Evolutionary conservation across 1,284 basidiomycete genomes (phyloP), one percentile per base, ranked within the genome.

Genomic region (Albatrellus sp.): DNA sequence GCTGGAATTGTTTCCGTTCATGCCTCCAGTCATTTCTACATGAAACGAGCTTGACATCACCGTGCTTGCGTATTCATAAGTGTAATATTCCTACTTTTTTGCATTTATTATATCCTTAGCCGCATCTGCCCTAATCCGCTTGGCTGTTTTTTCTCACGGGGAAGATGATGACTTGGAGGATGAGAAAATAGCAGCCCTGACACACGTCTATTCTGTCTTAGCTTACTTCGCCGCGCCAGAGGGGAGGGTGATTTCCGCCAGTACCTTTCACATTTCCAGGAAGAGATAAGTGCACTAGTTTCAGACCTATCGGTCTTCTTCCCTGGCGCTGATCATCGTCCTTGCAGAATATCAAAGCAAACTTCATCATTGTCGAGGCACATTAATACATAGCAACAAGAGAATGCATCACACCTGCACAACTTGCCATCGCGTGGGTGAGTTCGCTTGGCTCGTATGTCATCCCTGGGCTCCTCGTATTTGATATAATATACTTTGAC

Each of bases 401-500:
- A 55, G 75, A 73, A 57, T 65, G 64, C 0, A 55, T 75, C 24
- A 73, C 73, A 0, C 59, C 73, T 0, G 70, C 72, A 0, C 79
- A 83, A 57, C 61, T 85, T 11, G 66, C 69, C 32, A 63, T 85
- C 32, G 77, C 80, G 0, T 85, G 78, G 77, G 66, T 81, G 8
- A 55, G 62, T 20, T 57, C 63, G 1, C 64, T 70, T 38, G 70
- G 68, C 13, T 57, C 59, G 16, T 69, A 72, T 42, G 62, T 72
- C 36, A 64, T 78, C 42, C 37, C 73, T 75, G 1, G 75, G 75
- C 4, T 73, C 71, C 1, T 70, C 70, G 66, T 68, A 44, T 41
- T 66, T 65, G 28, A 11, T 31, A 6, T 36, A 10, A 31, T 19
- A 42, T 16, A 24, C 33, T 24, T 11, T 10, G 8, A 12, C 24